Percentiles rank a stretch among this genome's conserved stretches.
These are phyloP conservation scores for Arachis hypogaea DNA, from an alignment of 306 rosid species.

Conservation along the genomic window DNA sequence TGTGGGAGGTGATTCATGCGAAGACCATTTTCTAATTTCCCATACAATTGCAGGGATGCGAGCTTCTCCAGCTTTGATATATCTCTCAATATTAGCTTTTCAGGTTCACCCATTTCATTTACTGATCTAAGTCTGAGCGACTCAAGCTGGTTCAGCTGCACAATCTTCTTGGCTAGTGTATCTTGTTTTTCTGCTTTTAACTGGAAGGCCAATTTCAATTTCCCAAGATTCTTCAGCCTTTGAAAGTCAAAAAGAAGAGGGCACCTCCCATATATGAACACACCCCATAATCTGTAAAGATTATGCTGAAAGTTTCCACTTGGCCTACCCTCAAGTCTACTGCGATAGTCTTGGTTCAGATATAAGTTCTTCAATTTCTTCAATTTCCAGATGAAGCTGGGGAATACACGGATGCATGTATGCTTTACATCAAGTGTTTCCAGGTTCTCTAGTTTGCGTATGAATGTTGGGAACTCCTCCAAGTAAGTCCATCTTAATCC, in stretches of 20 bases:
- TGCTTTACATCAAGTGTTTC: slow-evolving; percentile 51
- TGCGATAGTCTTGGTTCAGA: slow-evolving; percentile 32
- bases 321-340: slow-evolving; percentile 29
- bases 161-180: neutral
- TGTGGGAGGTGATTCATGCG: slow-evolving; percentile 1
- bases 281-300: slow-evolving; percentile 42
- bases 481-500: slow-evolving; percentile 47
- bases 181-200: slow-evolving; percentile 8
- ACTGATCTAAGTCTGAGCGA: slow-evolving; percentile 41
- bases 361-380: slow-evolving; percentile 37
- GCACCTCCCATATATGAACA: slow-evolving; percentile 37
- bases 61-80: slow-evolving; percentile 38
- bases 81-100: neutral
- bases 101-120: slow-evolving; percentile 20
- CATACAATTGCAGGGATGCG: slow-evolving; percentile 41
- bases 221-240: slow-evolving; percentile 41
- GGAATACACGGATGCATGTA: slow-evolving; percentile 33
- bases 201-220: slow-evolving; percentile 43
- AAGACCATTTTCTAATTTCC: slow-evolving; percentile 17
- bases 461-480: slow-evolving; percentile 36
- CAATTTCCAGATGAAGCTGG: slow-evolving; percentile 47
- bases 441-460: slow-evolving; percentile 41
- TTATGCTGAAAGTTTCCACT: slow-evolving; percentile 3
- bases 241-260: slow-evolving; percentile 34
- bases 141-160: slow-evolving; percentile 30